phyloP scores from a whole-genome alignment of 805 yeast species.

The Suhomyces tanzawaensis region DNA sequence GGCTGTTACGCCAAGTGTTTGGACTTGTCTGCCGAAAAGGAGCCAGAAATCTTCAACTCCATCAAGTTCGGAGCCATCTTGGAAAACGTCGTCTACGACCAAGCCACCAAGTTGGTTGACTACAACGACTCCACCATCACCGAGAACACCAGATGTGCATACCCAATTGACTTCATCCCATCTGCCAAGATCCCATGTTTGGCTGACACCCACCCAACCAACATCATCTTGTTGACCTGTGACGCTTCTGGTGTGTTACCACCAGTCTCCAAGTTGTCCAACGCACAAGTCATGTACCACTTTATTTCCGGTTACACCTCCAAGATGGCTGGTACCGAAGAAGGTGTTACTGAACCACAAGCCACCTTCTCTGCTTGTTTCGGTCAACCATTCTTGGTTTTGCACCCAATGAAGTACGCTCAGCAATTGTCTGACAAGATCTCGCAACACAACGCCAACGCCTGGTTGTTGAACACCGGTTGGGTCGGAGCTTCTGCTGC shows the following conservation, averaged over 20 bases:
- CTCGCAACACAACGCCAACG: constrained; percentile 80
- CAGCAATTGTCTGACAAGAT: constrained; percentile 94
- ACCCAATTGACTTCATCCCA: constrained; percentile 96
- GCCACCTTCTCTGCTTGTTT: constrained; percentile 98
- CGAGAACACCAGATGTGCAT: constrained; percentile 97
- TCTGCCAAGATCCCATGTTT: constrained; percentile 94
- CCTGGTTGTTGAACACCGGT: constrained; percentile 97
- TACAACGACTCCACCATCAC: constrained; percentile 79
- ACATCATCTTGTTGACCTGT: constrained; percentile 89
- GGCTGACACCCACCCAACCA: constrained; percentile 87
- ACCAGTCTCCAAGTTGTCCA: constrained; percentile 89
- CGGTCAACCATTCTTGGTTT: constrained; percentile 97
- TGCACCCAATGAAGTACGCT: constrained; percentile 98
- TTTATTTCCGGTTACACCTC: constrained; percentile 98
- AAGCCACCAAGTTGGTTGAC: constrained; percentile 75
- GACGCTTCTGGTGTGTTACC: constrained; percentile 98
- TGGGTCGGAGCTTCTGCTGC: constrained; percentile 96
- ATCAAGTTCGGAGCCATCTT: constrained; percentile 91
- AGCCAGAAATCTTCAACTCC: constrained; percentile 96
- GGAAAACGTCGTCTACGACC: constrained; percentile 90
- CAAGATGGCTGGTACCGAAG: constrained; percentile 99
- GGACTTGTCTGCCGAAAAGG: constrained; percentile 84
- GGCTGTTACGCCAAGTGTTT: constrained; percentile 99
- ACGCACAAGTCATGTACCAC: constrained; percentile 98
- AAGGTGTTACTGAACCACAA: constrained; percentile 97